Percentiles rank a stretch among this genome's conserved stretches.
phyloP scores from a whole-genome alignment of 306 rosid species.

The Benincasa hispida region DNA sequence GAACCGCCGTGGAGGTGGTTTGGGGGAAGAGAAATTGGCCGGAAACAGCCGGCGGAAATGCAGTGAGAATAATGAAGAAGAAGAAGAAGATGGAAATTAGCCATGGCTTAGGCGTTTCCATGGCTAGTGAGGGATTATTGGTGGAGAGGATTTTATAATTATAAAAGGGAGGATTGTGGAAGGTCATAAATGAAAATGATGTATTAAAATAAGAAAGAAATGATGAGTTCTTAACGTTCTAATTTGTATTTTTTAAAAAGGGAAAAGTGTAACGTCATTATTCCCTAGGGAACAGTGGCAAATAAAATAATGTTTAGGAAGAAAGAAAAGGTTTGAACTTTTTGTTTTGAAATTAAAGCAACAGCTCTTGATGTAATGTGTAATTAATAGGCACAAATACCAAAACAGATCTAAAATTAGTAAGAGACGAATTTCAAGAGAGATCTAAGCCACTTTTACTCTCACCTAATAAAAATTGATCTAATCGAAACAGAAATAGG shows the following conservation, averaged over 20 bases:
- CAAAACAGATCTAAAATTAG: neutral
- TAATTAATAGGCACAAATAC: neutral
- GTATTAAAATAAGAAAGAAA: neutral
- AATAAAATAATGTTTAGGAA: neutral
- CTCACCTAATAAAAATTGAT: too few species aligned
- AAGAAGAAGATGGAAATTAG: neutral
- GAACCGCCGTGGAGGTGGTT: slow-evolving; percentile 50
- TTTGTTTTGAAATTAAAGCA: neutral
- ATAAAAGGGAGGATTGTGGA: neutral
- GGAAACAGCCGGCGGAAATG: neutral
- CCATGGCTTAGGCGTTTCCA: neutral
- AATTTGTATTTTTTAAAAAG: neutral
- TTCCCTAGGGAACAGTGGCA: neutral
- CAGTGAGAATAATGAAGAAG: neutral
- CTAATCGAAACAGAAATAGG: too few species aligned
- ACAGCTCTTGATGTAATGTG: neutral
- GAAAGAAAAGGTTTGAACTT: neutral
- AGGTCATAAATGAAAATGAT: neutral
- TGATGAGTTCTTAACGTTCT: neutral
- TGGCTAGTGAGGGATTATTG: neutral
- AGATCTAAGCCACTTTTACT: too few species aligned
- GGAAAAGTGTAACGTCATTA: neutral
- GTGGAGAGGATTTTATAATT: neutral
- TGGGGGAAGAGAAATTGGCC: slow-evolving; percentile 49
- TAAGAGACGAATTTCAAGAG: too few species aligned